These are phyloP conservation scores for Gamarada debralockiae DNA, from an alignment of 495 filamentous ascomycete genomes.

Conservation along the genomic window DNA sequence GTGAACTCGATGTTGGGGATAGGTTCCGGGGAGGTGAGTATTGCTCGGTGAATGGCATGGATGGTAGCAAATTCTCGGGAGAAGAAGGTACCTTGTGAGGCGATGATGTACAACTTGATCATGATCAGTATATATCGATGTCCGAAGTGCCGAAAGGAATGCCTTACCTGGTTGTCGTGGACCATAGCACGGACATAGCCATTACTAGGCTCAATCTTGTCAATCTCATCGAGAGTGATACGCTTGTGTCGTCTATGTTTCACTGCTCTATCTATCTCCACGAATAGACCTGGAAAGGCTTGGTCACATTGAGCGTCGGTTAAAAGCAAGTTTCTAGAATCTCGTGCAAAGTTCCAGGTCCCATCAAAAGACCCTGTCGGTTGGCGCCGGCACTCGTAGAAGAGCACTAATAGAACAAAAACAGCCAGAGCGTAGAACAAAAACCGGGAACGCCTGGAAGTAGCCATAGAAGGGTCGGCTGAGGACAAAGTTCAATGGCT, in stretches of 20 bases:
- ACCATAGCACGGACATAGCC: constrained; percentile 40
- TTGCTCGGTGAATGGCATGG: constrained; percentile 32
- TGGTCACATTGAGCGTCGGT: constrained; percentile 34
- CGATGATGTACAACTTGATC: constrained; percentile 10
- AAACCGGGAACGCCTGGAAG: too few species aligned
- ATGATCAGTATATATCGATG: neutral
- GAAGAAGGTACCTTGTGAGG: neutral
- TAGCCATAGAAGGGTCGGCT: too few species aligned
- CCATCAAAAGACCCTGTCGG: too few species aligned
- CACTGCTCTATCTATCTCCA: constrained; percentile 37
- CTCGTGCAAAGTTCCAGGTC: neutral
- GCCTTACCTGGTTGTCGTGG: constrained; percentile 34
- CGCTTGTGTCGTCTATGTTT: constrained; percentile 9
- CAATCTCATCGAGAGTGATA: constrained; percentile 33
- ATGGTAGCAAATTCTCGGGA: constrained; percentile 8
- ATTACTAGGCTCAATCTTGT: constrained; percentile 28
- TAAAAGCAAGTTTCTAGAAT: constrained; percentile 15
- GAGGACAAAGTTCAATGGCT: too few species aligned
- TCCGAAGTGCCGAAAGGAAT: neutral
- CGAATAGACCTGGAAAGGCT: constrained; percentile 45
- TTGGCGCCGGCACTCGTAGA: too few species aligned
- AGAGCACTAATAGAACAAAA: too few species aligned
- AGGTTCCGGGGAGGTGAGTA: constrained; percentile 35
- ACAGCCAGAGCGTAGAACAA: too few species aligned
- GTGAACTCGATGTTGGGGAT: constrained; percentile 61